These are phyloP conservation scores for Lolium perenne DNA, from an alignment of 176 grass and related monocot genomes.

Conservation along the genomic window DNA sequence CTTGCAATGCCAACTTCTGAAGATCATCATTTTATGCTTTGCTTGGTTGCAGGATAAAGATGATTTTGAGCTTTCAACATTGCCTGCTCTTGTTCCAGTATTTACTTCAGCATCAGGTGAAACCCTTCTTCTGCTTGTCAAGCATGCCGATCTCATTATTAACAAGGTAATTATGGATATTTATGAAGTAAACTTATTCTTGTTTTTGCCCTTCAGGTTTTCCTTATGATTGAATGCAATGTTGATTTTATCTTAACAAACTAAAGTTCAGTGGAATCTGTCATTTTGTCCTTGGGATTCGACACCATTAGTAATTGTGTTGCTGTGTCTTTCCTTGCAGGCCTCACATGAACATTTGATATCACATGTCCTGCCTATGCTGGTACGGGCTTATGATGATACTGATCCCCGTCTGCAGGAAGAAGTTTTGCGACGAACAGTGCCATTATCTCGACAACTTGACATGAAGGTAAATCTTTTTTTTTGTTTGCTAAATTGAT, in stretches of 20 bases:
- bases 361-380: conserved; percentile 84
- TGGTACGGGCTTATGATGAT: conserved; percentile 96
- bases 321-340: conserved; percentile 41
- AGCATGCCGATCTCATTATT: conserved; percentile 92
- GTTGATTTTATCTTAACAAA: conserved; percentile 29
- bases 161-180: conserved; percentile 70
- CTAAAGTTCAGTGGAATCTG: conserved; percentile 9
- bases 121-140: conserved; percentile 96
- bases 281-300: neutral
- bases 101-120: conserved; percentile 95
- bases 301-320: conserved; percentile 27
- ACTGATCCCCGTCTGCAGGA: conserved; percentile 96
- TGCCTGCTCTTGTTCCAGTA: conserved; percentile 92
- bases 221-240: neutral
- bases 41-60: conserved; percentile 72
- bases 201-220: neutral
- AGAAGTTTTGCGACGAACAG: conserved; percentile 86
- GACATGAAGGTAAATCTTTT: conserved; percentile 65
- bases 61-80: conserved; percentile 97
- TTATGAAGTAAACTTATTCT: conserved; percentile 22
- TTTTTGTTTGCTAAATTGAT: conserved; percentile 24
- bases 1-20: conserved; percentile 27
- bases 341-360: conserved; percentile 82
- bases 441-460: conserved; percentile 76
- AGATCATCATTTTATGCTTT: conserved; percentile 9